Evolutionary conservation across 2,329 filamentous ascomycete genomes (phyloP).

Genomic region (Pseudovirgaria hyperparasitica): DNA sequence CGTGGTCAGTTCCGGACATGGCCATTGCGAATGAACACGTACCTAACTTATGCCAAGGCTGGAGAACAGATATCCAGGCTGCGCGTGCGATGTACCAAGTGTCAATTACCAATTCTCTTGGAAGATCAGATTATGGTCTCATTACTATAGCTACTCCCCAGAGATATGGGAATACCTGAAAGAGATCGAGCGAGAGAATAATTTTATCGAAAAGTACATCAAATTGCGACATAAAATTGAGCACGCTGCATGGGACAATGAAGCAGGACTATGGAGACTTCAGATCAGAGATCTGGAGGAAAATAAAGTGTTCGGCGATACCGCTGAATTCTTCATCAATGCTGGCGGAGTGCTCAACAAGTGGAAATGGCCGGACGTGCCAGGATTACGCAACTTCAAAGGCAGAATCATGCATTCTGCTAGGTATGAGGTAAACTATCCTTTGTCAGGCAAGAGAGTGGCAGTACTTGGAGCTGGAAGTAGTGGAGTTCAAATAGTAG

Average conservation of each 20-base stretch:
- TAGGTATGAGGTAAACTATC: slow-evolving; percentile 25
- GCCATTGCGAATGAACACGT: not conserved
- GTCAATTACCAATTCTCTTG: slow-evolving; percentile 40
- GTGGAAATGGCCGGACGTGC: slow-evolving; percentile 31
- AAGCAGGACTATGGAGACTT: slow-evolving; percentile 26
- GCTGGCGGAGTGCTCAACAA: slow-evolving; percentile 28
- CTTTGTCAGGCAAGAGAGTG: slow-evolving; percentile 24
- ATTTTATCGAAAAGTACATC: slow-evolving; percentile 34
- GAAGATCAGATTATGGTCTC: slow-evolving; percentile 36
- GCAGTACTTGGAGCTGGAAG: slow-evolving; percentile 31
- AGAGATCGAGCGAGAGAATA: slow-evolving; percentile 29
- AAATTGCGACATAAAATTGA: slow-evolving; percentile 33
- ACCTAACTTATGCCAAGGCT: not conserved
- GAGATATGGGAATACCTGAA: slow-evolving; percentile 40
- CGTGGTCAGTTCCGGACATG: slow-evolving; percentile 21
- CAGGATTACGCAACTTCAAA: slow-evolving; percentile 25
- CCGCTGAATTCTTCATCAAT: slow-evolving; percentile 30
- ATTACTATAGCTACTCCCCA: slow-evolving; percentile 34
- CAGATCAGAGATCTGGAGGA: slow-evolving; percentile 22
- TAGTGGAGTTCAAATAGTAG: slow-evolving; percentile 30
- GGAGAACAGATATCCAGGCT: slow-evolving; percentile 14
- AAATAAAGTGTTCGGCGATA: slow-evolving; percentile 18
- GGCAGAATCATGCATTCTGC: slow-evolving; percentile 33
- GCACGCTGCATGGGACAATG: slow-evolving; percentile 31
- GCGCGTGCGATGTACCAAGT: slow-evolving; percentile 33